Evolutionary conservation across 257 asterid species (phyloP), one percentile per base, ranked within the genome.

Genomic region (Solanum corneliomulleri): DNA sequence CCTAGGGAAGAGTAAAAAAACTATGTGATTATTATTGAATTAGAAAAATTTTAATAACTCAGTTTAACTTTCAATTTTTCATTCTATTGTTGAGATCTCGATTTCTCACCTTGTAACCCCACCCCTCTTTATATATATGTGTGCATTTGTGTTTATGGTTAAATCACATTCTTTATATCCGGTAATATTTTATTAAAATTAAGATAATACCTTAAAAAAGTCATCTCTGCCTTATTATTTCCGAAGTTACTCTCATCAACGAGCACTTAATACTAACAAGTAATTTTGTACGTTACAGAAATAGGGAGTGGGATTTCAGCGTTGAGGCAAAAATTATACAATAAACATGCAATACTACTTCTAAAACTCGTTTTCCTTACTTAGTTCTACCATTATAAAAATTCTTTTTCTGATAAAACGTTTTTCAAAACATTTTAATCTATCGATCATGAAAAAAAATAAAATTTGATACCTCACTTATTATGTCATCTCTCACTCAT

Each of bases 371-470:
- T 27, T 29, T 29, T n/a, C 9, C 21, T 23, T 29, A 29, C 41
- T 64, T 9, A 64, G 3, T n/a, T n/a, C 15, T 64, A 64, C 3
- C 2, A 10, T 10, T 62, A 23, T 2, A 1, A n/a, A 62, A 64
- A 25, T 1, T n/a, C 0, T 4, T n/a, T 64, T 25, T 2, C 2
- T 3, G 0, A 11, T 0, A 27, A 12, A 68, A 6, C 0, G 0
- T 25, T 64, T 64, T 64, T 11, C 4, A 64, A 69, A 14, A 71
- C 20, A 71, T 35, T 71, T 35, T 35, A 3, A 71, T 1, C 27
- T 1, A 35, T 18, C 4, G 2, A 70, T 8, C 13, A 16, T 31
- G 4, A 16, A 33, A 71, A 71, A 71, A 71, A 18, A 35, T 18
- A 5, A 1, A 72, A 72, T 35, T 35, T 21, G 29, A 37, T 72